phyloP scores from a whole-genome alignment of 2,329 filamentous ascomycete species.

The Atkinsonella hypoxylon region DNA sequence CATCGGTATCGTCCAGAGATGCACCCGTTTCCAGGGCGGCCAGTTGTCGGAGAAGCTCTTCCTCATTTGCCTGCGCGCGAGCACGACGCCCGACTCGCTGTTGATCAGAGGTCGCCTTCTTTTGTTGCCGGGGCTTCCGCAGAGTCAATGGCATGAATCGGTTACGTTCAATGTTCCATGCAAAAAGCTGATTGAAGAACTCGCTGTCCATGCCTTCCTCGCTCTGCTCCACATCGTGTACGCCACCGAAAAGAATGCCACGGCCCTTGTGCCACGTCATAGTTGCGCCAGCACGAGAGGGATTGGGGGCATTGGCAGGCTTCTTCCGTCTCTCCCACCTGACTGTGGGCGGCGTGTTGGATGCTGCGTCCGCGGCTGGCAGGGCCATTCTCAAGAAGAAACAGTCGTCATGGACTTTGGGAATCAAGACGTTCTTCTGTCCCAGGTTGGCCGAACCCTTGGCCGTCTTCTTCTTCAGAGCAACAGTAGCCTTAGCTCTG shows the following conservation, averaged over 20 bases:
- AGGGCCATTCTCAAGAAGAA: constrained; percentile 80
- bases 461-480: constrained; percentile 45
- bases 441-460: constrained; percentile 44
- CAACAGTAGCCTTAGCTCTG: constrained; percentile 62
- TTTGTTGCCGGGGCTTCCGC: constrained; percentile 57
- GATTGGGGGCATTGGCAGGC: constrained; percentile 78
- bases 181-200: constrained; percentile 86
- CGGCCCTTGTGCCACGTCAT: constrained; percentile 92
- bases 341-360: constrained; percentile 56
- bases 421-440: constrained; percentile 65
- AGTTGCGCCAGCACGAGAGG: constrained; percentile 74
- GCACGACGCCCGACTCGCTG: constrained; percentile 49
- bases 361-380: constrained; percentile 53
- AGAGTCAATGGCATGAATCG: constrained; percentile 79
- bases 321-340: constrained; percentile 91
- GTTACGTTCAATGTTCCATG: constrained; percentile 93
- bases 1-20: constrained; percentile 41
- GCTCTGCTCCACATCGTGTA: constrained; percentile 82
- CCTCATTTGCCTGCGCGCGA: constrained; percentile 81
- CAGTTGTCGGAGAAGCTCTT: constrained; percentile 77
- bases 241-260: constrained; percentile 86
- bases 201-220: constrained; percentile 95
- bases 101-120: constrained; percentile 41
- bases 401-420: constrained; percentile 86
- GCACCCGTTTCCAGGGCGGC: constrained; percentile 71